A percentile compares a stretch with the other conserved stretches of the same genome.
Evolutionary conservation across 2,329 filamentous ascomycete genomes (phyloP).

Genomic region (Hypoxylon sp.): DNA sequence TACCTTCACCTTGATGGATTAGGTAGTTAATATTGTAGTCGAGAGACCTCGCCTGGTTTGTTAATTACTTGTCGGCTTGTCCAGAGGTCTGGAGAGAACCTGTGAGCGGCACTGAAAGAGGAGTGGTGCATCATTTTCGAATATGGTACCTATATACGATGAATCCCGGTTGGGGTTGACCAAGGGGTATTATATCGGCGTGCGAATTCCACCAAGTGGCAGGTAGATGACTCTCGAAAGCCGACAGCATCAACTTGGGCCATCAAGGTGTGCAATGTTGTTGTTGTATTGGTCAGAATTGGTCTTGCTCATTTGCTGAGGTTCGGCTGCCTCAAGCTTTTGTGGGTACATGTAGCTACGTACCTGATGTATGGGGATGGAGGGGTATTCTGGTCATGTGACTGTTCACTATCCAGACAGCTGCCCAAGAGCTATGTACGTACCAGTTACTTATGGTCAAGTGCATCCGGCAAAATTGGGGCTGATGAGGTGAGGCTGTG

Average conservation of each 20-base stretch:
- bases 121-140: neutral
- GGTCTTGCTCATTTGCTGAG: conserved; percentile 3
- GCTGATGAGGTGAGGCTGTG: conserved; percentile 36
- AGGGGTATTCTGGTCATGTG: conserved; percentile 31
- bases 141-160: neutral
- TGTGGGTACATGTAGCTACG: no score
- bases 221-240: neutral
- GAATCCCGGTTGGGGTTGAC: neutral
- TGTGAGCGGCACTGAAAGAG: neutral
- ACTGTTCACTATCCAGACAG: conserved; percentile 1
- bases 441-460: no score
- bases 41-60: neutral
- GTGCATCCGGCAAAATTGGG: conserved; percentile 37
- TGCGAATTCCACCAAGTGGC: neutral
- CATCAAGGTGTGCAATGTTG: conserved; percentile 24
- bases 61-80: neutral
- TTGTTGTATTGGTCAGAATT: conserved; percentile 14
- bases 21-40: neutral
- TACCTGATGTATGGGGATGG: neutral
- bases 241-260: neutral
- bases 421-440: conserved; percentile 1
- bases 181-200: neutral
- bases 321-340: conserved; percentile 1
- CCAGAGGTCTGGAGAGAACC: neutral
- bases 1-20: neutral